These are phyloP conservation scores for Macadamia integrifolia DNA, from an alignment of 164 flowering plant species.

Conservation along the genomic window DNA sequence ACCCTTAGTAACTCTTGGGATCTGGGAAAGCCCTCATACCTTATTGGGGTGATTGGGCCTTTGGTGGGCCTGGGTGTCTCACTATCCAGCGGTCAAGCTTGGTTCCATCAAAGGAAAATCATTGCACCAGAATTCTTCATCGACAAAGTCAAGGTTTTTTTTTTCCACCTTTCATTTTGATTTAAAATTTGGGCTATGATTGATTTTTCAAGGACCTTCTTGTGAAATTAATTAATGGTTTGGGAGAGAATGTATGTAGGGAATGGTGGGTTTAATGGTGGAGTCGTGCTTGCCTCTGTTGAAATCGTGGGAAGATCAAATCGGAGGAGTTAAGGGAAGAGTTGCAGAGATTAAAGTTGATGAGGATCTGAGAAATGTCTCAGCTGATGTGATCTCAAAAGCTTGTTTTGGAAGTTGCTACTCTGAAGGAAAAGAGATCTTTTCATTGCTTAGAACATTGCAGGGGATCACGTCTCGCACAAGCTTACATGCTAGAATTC, in stretches of 20 bases:
- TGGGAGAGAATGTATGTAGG: constrained; percentile 15
- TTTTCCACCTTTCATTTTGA: too few species aligned
- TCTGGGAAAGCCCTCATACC: constrained; percentile 37
- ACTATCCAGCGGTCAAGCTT: constrained; percentile 30
- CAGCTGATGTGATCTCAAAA: constrained; percentile 30
- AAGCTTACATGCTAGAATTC: constrained; percentile 17
- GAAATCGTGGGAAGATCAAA: constrained; percentile 30
- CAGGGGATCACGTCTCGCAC: constrained; percentile 20
- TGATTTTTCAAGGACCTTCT: too few species aligned
- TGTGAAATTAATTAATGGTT: too few species aligned
- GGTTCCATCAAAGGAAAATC: constrained; percentile 49
- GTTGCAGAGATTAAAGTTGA: constrained; percentile 31
- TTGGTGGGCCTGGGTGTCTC: constrained; percentile 41
- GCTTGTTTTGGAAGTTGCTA: constrained; percentile 31
- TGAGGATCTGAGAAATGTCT: constrained; percentile 27
- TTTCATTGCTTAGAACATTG: constrained; percentile 18
- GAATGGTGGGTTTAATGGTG: constrained; percentile 33
- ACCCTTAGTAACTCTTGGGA: constrained; percentile 23
- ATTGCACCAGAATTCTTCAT: constrained; percentile 37
- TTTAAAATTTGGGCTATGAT: too few species aligned
- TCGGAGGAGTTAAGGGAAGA: constrained; percentile 25
- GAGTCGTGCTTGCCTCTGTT: constrained; percentile 27
- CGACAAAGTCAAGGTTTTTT: constrained; percentile 36
- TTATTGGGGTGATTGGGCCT: constrained; percentile 17
- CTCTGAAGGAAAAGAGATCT: constrained; percentile 23